Conservation (phyloP, 495 filamentous ascomycete species). For the Penicillium bovifimosum region DNA sequence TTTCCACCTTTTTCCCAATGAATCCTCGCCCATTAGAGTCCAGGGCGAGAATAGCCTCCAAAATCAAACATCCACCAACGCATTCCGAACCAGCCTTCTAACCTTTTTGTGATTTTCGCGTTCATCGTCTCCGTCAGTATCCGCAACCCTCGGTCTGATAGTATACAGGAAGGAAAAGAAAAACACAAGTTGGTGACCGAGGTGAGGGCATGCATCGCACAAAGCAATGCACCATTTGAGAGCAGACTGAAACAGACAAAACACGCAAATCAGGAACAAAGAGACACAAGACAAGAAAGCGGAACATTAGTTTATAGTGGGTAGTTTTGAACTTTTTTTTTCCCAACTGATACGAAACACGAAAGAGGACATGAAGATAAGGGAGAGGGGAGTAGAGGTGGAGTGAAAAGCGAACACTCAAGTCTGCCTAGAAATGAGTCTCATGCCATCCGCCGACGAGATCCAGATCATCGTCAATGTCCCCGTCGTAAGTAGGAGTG, state of each 20-base stretch:
- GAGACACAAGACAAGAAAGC: conserved; percentile 10
- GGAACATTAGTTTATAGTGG: conserved; percentile 26
- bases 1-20: conserved; percentile 5
- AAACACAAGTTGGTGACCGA: conserved; percentile 14
- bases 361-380: conserved; percentile 13
- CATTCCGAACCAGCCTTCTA: conserved; percentile 22
- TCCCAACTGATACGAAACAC: conserved; percentile 25
- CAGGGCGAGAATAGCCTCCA: conserved; percentile 14
- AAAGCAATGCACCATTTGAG: conserved; percentile 8
- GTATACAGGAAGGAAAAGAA: conserved; percentile 20
- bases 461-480: conserved; percentile 69
- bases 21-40: conserved; percentile 9
- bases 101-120: conserved; percentile 29
- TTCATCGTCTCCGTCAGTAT: conserved; percentile 10
- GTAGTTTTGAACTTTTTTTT: conserved; percentile 26
- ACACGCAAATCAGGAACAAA: conserved; percentile 18
- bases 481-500: conserved; percentile 41
- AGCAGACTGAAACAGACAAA: conserved; percentile 14
- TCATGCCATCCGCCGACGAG: conserved; percentile 89
- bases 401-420: conserved; percentile 2
- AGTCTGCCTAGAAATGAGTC: conserved; percentile 41
- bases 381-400: conserved; percentile 3
- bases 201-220: conserved; percentile 6
- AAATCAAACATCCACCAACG: conserved; percentile 7
- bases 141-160: conserved; percentile 19